Base-by-base conservation (phyloP, 257 asterid genomes). In the Voacanga thouarsii region DNA sequence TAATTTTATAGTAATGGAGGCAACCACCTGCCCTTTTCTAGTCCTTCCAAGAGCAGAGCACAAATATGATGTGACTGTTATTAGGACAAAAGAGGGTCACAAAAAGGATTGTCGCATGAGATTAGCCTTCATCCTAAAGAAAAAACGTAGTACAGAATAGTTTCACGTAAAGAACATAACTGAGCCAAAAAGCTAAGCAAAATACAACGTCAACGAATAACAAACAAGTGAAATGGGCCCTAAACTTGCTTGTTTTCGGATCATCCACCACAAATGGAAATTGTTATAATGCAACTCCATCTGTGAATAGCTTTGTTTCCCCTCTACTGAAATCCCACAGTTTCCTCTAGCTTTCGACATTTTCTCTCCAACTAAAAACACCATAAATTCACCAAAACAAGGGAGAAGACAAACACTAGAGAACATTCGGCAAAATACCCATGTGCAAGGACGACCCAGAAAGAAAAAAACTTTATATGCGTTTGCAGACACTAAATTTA, bases 271-370 rank as follows among this genome's bases (percentile, higher is more conserved):
- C 23, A 68, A 69, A 24, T 39, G 80, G 69, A 41, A 78, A 59
- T n/a, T 47, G 47, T 14, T 77, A 24, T 8, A 56, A 63, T 57
- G 43, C 44, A 41, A 19, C 45, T 51, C 63, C 84, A 85, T 43
- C 81, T 77, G 83, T 71, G 69, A 73, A 53, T 55, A 71, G 82
- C 78, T 75, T 86, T 76, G 82, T 83, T 76, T 84, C 82, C 87
- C n/a, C n/a, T n/a, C n/a, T n/a, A n/a, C n/a, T n/a, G n/a, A 0
- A 59, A 2, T 28, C 65, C 4, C 26, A 11, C 41, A 41, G 23
- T 21, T 50, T 39, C 24, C 8, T 50, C 24, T 23, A 33, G 26
- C 24, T 28, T 45, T 44, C 72, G 18, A 72, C 39, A 43, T 24
- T 41, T 66, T 66, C 51, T 37, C 51, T 26, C 69, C 50, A 50